phyloP scores from a whole-genome alignment of 306 rosid genomes.

The Lathyrus aphaca region DNA sequence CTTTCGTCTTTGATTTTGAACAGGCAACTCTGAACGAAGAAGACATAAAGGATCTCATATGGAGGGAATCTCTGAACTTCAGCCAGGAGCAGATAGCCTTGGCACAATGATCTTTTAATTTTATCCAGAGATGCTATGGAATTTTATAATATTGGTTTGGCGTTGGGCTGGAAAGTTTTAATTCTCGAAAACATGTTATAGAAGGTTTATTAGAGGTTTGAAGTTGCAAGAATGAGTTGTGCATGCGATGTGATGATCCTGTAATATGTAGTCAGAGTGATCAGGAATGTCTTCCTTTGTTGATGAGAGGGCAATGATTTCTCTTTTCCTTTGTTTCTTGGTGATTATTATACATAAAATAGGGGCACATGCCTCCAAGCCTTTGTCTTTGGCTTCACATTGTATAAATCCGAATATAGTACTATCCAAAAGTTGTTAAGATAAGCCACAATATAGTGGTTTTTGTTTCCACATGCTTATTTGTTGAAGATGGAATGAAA shows the following conservation, averaged over 20 bases:
- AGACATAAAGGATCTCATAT: conserved; percentile 90
- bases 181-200: conserved; percentile 22
- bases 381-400: conserved; percentile 25
- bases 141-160: conserved; percentile 41
- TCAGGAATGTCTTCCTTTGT: conserved; percentile 48
- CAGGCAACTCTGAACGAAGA: conserved; percentile 77
- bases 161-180: conserved; percentile 21
- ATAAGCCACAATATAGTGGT: conserved; percentile 37
- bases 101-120: conserved; percentile 10
- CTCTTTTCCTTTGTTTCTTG: not conserved
- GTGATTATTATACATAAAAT: conserved; percentile 43
- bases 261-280: conserved; percentile 30
- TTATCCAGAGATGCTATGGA: conserved; percentile 27
- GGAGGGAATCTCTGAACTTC: conserved; percentile 71
- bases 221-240: conserved; percentile 37
- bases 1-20: conserved; percentile 84
- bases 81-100: conserved; percentile 29
- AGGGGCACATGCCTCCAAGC: conserved; percentile 46
- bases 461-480: conserved; percentile 16
- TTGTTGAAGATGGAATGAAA: no score
- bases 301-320: conserved; percentile 17
- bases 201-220: conserved; percentile 32
- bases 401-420: conserved; percentile 49
- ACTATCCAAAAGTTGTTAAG: conserved; percentile 31
- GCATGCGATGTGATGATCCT: conserved; percentile 24